These are phyloP conservation scores for Botryotinia globosa DNA, from an alignment of 2,329 filamentous ascomycete species.

Conservation along the genomic window DNA sequence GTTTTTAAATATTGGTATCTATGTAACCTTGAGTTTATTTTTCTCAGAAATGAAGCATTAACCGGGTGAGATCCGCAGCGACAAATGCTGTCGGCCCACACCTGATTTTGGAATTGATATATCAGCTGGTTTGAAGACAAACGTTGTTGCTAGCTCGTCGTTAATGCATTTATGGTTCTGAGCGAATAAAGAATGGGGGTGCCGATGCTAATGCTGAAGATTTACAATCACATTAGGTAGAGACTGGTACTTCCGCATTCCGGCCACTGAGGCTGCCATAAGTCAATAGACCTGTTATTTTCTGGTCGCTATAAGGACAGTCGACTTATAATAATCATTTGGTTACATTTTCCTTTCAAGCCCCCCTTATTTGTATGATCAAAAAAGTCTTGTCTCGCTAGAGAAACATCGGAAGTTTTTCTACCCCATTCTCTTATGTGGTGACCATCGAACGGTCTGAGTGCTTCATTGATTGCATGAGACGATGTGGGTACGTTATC, in stretches of 20 bases:
- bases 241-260: not conserved
- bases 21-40: no score
- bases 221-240: not conserved
- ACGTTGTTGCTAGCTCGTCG: not conserved
- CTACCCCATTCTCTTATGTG: not conserved
- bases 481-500: conserved; percentile 1
- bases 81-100: conserved; percentile 1
- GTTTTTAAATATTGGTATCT: not conserved
- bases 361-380: not conserved
- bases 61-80: not conserved
- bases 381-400: not conserved
- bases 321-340: not conserved
- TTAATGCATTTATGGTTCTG: not conserved
- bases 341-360: not conserved
- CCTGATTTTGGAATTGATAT: not conserved
- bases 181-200: not conserved
- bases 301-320: not conserved
- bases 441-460: not conserved
- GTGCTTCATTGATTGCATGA: not conserved
- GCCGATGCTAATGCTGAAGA: not conserved
- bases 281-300: not conserved
- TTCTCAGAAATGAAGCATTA: not conserved
- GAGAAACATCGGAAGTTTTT: not conserved
- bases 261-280: not conserved
- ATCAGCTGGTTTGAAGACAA: not conserved